Conservation (phyloP, 1,139 yeast genomes). For the Wickerhamomyces sp. region DNA sequence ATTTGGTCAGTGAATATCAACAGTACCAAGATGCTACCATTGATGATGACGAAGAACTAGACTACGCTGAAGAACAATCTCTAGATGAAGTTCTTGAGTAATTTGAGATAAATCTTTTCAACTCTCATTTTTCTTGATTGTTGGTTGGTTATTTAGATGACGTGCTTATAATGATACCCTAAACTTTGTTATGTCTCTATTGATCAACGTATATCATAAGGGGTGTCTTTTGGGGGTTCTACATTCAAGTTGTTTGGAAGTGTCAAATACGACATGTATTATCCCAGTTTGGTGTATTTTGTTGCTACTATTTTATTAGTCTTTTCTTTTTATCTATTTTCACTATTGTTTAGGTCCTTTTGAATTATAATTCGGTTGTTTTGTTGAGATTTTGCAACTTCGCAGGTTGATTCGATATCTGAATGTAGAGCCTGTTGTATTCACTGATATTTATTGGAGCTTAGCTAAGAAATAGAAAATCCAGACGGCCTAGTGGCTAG, state of each 20-base stretch:
- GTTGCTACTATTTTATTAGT: slow-evolving; percentile 1
- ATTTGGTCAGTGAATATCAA: slow-evolving; percentile 93
- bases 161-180: slow-evolving; percentile 2
- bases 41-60: slow-evolving; percentile 76
- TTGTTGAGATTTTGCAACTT: too few species aligned
- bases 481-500: too few species aligned
- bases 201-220: too few species aligned
- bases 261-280: not conserved
- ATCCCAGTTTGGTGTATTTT: not conserved
- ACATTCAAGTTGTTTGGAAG: not conserved
- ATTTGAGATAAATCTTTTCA: not conserved
- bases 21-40: slow-evolving; percentile 93
- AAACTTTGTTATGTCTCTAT: not conserved
- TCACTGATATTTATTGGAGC: too few species aligned
- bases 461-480: too few species aligned
- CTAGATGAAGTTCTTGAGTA: slow-evolving; percentile 26
- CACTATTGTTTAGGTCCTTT: slow-evolving; percentile 2
- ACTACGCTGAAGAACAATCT: slow-evolving; percentile 31
- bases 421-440: too few species aligned
- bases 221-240: not conserved
- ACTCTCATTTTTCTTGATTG: not conserved
- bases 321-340: not conserved
- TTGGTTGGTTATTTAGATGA: not conserved
- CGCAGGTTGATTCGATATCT: too few species aligned
- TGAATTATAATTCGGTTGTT: not conserved